These are phyloP conservation scores for Chamaecyparis obtusa DNA, from an alignment of 75 land plant genomes.

Conservation along the genomic window DNA sequence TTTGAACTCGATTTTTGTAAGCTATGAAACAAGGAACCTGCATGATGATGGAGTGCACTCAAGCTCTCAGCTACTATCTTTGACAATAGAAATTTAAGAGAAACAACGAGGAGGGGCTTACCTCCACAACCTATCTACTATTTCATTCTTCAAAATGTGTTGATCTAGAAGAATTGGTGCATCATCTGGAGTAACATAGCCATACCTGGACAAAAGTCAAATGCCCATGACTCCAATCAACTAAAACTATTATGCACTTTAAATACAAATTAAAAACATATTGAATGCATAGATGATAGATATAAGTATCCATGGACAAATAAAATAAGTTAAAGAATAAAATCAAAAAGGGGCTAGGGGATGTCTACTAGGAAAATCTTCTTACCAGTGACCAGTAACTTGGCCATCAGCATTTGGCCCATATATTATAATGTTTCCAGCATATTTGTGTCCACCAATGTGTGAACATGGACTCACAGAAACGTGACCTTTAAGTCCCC, in stretches of 20 bases:
- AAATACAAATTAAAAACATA: not conserved
- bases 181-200: conserved; percentile 94
- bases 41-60: not conserved
- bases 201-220: conserved; percentile 65
- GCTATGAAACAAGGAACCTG: too few relatives aligned
- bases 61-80: not conserved
- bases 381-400: conserved; percentile 91
- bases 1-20: too few relatives aligned
- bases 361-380: conserved; percentile 16
- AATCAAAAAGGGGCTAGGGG: not conserved
- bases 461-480: conserved; percentile 88
- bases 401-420: conserved; percentile 41
- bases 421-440: conserved; percentile 92
- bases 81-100: not conserved
- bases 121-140: conserved; percentile 87
- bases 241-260: not conserved
- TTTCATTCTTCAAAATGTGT: conserved; percentile 71
- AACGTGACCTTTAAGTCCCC: conserved; percentile 63
- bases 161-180: conserved; percentile 67
- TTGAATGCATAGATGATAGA: not conserved
- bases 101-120: conserved; percentile 12
- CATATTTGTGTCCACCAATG: conserved; percentile 95
- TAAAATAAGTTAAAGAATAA: not conserved
- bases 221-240: not conserved
- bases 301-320: conserved; percentile 1